Conservation (phyloP, 2,329 filamentous ascomycete species). For the Diaporthe australafricana region DNA sequence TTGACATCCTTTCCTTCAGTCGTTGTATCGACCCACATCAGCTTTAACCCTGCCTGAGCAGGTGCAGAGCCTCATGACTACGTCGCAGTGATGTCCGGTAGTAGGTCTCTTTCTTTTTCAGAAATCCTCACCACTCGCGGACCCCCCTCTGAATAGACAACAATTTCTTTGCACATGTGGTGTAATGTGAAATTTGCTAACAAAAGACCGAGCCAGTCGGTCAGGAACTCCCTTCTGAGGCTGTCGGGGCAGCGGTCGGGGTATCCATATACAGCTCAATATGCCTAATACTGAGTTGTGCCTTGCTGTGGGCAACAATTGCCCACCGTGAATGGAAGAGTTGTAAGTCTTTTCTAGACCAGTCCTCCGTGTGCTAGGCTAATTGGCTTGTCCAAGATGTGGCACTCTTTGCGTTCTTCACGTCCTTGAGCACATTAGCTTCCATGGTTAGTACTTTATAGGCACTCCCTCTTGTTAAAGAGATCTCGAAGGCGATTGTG, state of each 20-base stretch:
- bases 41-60: constrained; percentile 12
- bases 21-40: constrained; percentile 12
- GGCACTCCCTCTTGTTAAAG: too few species aligned
- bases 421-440: constrained; percentile 49
- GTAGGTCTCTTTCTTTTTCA: background rate
- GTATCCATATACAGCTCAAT: constrained; percentile 35
- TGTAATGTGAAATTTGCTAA: background rate
- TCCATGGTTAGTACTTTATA: constrained; percentile 45
- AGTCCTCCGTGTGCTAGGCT: constrained; percentile 1
- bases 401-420: constrained; percentile 52
- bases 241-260: constrained; percentile 30
- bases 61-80: constrained; percentile 21
- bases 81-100: constrained; percentile 31
- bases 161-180: background rate
- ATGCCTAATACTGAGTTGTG: constrained; percentile 29
- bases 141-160: background rate
- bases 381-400: constrained; percentile 49
- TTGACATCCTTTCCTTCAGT: background rate
- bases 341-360: constrained; percentile 47
- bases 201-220: background rate
- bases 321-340: constrained; percentile 49
- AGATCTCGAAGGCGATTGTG: background rate
- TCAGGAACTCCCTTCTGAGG: constrained; percentile 33
- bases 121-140: background rate
- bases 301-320: constrained; percentile 33